phyloP scores from a whole-genome alignment of 352 stramenopile species.

The Phytophthora meadii region DNA sequence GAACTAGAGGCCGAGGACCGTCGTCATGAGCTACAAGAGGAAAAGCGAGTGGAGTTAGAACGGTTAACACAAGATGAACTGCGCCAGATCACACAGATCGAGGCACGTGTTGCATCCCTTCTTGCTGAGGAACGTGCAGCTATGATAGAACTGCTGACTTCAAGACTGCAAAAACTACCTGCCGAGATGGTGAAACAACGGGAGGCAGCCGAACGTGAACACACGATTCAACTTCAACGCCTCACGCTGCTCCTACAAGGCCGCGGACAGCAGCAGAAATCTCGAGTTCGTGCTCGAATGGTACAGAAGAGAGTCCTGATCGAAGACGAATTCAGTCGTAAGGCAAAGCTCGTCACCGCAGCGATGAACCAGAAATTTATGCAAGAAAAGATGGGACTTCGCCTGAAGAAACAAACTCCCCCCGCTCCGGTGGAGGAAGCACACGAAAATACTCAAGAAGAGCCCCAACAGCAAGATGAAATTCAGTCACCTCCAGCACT shows the following conservation, averaged over 20 bases:
- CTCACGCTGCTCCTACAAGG: conserved; percentile 61
- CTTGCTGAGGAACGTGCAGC: conserved; percentile 42
- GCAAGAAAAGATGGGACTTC: conserved; percentile 59
- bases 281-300: conserved; percentile 27
- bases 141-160: conserved; percentile 42
- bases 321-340: conserved; percentile 63
- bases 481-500: conserved; percentile 4
- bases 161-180: conserved; percentile 24
- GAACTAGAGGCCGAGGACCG: conserved; percentile 63
- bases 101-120: conserved; percentile 33
- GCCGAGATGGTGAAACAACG: conserved; percentile 16
- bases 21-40: conserved; percentile 42
- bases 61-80: conserved; percentile 34
- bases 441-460: background rate
- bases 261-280: conserved; percentile 32
- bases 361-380: conserved; percentile 59
- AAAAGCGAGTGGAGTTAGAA: conserved; percentile 46
- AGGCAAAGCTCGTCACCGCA: conserved; percentile 51
- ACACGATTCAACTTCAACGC: conserved; percentile 49
- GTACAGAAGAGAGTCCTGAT: conserved; percentile 38
- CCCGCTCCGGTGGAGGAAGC: conserved; percentile 3
- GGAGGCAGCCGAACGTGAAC: conserved; percentile 30
- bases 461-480: conserved; percentile 1
- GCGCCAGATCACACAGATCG: conserved; percentile 31
- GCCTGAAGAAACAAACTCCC: conserved; percentile 37